Conservation (phyloP, 148 eudicot species). For the Cornus florida region DNA sequence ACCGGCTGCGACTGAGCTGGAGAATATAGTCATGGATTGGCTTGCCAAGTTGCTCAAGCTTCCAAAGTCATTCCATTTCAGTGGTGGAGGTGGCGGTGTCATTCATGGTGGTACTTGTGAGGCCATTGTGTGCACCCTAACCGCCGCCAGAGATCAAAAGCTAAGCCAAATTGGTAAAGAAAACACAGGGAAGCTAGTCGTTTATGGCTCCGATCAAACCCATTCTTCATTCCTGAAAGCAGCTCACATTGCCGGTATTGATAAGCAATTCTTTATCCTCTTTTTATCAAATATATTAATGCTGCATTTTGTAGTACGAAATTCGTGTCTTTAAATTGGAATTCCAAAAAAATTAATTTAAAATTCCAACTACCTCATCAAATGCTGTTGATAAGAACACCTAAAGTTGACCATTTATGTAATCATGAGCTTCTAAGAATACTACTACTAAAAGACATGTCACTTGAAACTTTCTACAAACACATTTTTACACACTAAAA, state of each 20-base stretch:
- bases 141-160: conserved; percentile 43
- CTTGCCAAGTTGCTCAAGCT: conserved; percentile 38
- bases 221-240: conserved; percentile 35
- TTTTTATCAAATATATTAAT: too few relatives aligned
- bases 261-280: too few relatives aligned
- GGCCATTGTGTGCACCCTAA: conserved; percentile 41
- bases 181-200: conserved; percentile 32
- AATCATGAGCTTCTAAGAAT: too few relatives aligned
- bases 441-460: too few relatives aligned
- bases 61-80: conserved; percentile 39
- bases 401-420: too few relatives aligned
- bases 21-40: conserved; percentile 53
- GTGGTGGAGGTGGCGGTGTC: conserved; percentile 56
- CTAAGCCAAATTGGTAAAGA: conserved; percentile 25
- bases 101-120: conserved; percentile 52
- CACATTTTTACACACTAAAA: too few relatives aligned
- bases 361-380: too few relatives aligned
- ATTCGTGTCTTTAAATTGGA: too few relatives aligned
- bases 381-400: too few relatives aligned
- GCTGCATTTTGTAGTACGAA: too few relatives aligned
- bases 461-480: too few relatives aligned
- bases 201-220: conserved; percentile 55
- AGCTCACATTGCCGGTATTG: background rate
- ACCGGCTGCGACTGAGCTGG: conserved; percentile 55
- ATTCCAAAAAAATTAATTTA: too few relatives aligned